Evolutionary conservation across 345 rosid species (phyloP).

Genomic region (Populus pruinosa): DNA sequence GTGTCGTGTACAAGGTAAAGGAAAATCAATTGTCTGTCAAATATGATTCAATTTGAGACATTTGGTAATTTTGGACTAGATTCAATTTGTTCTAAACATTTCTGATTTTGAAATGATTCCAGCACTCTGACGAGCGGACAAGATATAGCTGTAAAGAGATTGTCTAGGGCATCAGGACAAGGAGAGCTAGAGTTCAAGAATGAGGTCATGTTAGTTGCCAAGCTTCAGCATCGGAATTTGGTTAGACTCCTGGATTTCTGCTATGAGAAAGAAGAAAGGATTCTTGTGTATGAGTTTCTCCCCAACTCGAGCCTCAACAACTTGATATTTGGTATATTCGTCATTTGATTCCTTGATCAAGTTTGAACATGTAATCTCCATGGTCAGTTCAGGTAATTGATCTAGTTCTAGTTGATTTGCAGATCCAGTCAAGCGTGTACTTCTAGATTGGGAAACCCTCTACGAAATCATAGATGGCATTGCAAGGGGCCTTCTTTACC

Average conservation of each 20-base stretch:
- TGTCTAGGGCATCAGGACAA: background rate
- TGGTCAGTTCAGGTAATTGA: no score
- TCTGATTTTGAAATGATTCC: background rate
- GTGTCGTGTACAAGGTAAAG: constrained; percentile 36
- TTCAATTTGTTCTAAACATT: no score
- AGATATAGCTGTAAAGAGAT: constrained; percentile 11
- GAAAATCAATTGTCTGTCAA: background rate
- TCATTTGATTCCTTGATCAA: background rate
- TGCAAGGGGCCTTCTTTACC: constrained; percentile 35
- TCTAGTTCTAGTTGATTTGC: no score
- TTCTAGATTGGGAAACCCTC: constrained; percentile 29
- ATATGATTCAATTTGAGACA: no score
- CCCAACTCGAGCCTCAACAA: constrained; percentile 42
- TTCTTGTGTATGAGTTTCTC: constrained; percentile 45
- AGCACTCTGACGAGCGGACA: constrained; percentile 6
- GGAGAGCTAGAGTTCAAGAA: constrained; percentile 64
- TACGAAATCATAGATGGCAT: constrained; percentile 40
- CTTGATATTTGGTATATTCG: constrained; percentile 32
- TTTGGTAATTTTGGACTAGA: no score
- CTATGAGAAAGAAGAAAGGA: constrained; percentile 37
- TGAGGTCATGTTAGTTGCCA: constrained; percentile 70
- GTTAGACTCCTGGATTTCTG: constrained; percentile 45
- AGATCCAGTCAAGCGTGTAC: constrained; percentile 5
- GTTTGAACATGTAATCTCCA: no score
- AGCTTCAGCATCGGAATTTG: constrained; percentile 78